These are phyloP conservation scores for Trichophyton schoenleinii DNA, from an alignment of 2,329 filamentous ascomycete species.

Conservation along the genomic window DNA sequence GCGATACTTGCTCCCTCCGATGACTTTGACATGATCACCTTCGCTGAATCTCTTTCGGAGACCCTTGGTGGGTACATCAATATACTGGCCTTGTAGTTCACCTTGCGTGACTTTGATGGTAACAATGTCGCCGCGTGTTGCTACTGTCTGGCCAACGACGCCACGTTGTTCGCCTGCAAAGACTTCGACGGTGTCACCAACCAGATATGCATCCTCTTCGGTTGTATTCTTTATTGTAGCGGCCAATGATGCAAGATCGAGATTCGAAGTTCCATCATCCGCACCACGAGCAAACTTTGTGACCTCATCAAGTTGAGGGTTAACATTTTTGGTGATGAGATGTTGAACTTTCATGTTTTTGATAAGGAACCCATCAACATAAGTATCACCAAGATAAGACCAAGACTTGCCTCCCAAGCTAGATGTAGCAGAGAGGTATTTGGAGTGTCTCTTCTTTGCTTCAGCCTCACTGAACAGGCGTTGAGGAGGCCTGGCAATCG, in stretches of 20 bases:
- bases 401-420: slow-evolving; percentile 55
- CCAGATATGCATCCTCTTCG: slow-evolving; percentile 69
- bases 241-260: slow-evolving; percentile 82
- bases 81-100: slow-evolving; percentile 64
- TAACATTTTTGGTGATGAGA: slow-evolving; percentile 76
- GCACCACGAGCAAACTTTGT: slow-evolving; percentile 82
- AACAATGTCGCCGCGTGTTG: slow-evolving; percentile 84
- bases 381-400: slow-evolving; percentile 78
- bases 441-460: slow-evolving; percentile 73
- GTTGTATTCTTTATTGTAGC: slow-evolving; percentile 78
- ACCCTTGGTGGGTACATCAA: slow-evolving; percentile 85
- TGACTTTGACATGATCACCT: slow-evolving; percentile 97
- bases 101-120: slow-evolving; percentile 76
- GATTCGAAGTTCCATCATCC: slow-evolving; percentile 84
- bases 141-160: slow-evolving; percentile 70
- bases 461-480: slow-evolving; percentile 87
- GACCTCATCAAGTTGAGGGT: slow-evolving; percentile 86
- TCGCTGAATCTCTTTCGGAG: slow-evolving; percentile 84
- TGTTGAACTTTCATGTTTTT: slow-evolving; percentile 88
- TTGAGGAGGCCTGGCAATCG: slow-evolving; percentile 63
- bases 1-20: slow-evolving; percentile 83
- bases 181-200: slow-evolving; percentile 92
- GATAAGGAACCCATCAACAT: slow-evolving; percentile 82
- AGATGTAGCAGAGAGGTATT: slow-evolving; percentile 43
- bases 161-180: slow-evolving; percentile 92